Evolutionary conservation across 1,284 basidiomycete genomes (phyloP).

Genomic region (Porodaedalea pini): DNA sequence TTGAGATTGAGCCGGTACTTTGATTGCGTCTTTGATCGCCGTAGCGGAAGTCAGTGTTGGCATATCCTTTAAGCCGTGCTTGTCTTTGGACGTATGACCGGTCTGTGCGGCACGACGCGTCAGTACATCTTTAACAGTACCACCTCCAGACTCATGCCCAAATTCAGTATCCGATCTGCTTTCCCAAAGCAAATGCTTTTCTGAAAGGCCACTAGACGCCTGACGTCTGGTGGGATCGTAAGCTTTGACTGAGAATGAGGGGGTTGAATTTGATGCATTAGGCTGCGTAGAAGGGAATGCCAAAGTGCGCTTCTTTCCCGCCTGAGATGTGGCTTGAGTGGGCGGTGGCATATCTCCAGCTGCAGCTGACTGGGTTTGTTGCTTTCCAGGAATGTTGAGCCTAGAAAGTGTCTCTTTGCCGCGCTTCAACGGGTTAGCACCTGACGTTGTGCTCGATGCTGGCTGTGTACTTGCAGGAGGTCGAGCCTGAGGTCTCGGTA

Average conservation of each 20-base stretch:
- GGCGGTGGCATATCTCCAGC: not conserved
- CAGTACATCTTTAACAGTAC: too few relatives aligned
- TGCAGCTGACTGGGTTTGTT: not conserved
- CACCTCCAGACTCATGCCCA: too few relatives aligned
- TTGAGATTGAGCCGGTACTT: not conserved
- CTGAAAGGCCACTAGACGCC: too few relatives aligned
- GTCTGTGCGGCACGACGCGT: too few relatives aligned
- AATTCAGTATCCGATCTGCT: too few relatives aligned
- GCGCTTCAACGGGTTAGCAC: not conserved
- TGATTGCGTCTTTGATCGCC: not conserved
- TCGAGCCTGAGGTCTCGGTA: not conserved
- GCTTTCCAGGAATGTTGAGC: not conserved
- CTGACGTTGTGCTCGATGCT: too few relatives aligned
- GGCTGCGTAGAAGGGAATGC: not conserved
- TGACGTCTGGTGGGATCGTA: too few relatives aligned
- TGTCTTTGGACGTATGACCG: not conserved
- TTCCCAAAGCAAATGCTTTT: too few relatives aligned
- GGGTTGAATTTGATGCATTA: not conserved
- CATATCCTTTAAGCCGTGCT: not conserved
- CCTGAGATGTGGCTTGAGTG: not conserved
- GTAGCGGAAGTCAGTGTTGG: not conserved
- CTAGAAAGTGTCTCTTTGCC: not conserved
- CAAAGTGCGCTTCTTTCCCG: not conserved
- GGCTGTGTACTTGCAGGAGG: slow-evolving; percentile 4
- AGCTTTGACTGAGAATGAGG: too few relatives aligned